Conservation (phyloP, 441 rosid species). For the Macaranga tanarius region DNA sequence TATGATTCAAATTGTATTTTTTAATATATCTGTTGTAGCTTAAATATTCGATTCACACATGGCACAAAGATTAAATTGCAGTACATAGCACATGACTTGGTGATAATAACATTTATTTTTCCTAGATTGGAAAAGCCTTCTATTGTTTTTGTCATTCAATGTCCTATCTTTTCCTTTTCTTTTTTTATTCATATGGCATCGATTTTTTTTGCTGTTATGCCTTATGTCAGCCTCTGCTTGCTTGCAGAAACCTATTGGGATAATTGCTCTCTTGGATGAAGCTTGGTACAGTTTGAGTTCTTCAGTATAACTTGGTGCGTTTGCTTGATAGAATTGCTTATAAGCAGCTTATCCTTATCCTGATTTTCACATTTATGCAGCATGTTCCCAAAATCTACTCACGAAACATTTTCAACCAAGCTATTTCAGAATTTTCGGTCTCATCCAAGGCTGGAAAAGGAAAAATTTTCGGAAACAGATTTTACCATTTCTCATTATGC, state of each 20-base stretch:
- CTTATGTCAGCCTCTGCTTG: constrained; percentile 23
- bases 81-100: background rate
- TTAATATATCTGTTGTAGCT: background rate
- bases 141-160: background rate
- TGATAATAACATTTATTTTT: background rate
- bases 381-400: constrained; percentile 96
- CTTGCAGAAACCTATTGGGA: constrained; percentile 96
- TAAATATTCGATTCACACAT: background rate
- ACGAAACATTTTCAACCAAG: constrained; percentile 79
- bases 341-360: constrained; percentile 43
- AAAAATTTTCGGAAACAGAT: constrained; percentile 97
- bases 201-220: constrained; percentile 16
- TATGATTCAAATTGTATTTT: background rate
- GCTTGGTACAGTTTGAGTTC: constrained; percentile 76
- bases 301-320: constrained; percentile 40
- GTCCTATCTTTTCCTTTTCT: background rate
- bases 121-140: background rate
- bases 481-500: constrained; percentile 91
- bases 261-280: constrained; percentile 93
- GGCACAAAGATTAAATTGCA: background rate
- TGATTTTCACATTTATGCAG: constrained; percentile 58
- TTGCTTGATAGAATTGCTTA: constrained; percentile 26
- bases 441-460: constrained; percentile 78
- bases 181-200: constrained; percentile 16
- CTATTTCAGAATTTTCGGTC: constrained; percentile 67